Conservation (phyloP, 805 yeast species). For the Yamadazyma akitaensis region DNA sequence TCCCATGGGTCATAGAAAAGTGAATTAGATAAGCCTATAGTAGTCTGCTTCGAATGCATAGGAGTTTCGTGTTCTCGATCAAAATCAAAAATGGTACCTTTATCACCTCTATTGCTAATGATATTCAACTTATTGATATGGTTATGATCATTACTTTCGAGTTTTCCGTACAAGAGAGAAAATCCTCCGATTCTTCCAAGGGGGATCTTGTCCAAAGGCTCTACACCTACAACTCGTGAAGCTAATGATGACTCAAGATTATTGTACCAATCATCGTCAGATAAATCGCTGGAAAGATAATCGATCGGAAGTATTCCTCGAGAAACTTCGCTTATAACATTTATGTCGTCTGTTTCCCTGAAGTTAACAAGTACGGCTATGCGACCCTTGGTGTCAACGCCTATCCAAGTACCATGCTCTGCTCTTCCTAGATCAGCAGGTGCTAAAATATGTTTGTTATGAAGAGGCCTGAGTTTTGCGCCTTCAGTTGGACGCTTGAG, state of each 20-base stretch:
- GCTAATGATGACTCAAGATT: slow-evolving; percentile 19
- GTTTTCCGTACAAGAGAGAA: slow-evolving; percentile 54
- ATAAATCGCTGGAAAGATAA: slow-evolving; percentile 35
- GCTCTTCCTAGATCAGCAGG: slow-evolving; percentile 73
- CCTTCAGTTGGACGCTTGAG: slow-evolving; percentile 66
- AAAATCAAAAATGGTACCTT: slow-evolving; percentile 27
- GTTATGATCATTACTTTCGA: slow-evolving; percentile 24
- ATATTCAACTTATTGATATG: slow-evolving; percentile 38
- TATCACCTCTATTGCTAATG: slow-evolving; percentile 49
- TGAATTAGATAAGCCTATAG: slow-evolving; percentile 68
- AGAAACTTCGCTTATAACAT: slow-evolving; percentile 37
- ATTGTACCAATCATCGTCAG: slow-evolving; percentile 46
- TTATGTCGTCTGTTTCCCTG: slow-evolving; percentile 43
- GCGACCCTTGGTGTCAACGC: slow-evolving; percentile 55
- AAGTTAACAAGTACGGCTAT: slow-evolving; percentile 76
- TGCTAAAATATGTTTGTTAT: slow-evolving; percentile 45
- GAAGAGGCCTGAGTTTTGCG: slow-evolving; percentile 39
- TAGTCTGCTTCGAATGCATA: slow-evolving; percentile 11
- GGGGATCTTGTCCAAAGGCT: slow-evolving; percentile 11
- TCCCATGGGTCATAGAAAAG: slow-evolving; percentile 70
- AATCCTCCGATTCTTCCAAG: slow-evolving; percentile 56
- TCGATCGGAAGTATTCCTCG: slow-evolving; percentile 51
- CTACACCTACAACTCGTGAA: slow-evolving; percentile 6
- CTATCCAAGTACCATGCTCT: slow-evolving; percentile 92
- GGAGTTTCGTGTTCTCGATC: background rate